Evolutionary conservation across 2,329 filamentous ascomycete species (phyloP), one percentile per base, ranked within the genome.

Genomic region (Xylariaceae sp.): DNA sequence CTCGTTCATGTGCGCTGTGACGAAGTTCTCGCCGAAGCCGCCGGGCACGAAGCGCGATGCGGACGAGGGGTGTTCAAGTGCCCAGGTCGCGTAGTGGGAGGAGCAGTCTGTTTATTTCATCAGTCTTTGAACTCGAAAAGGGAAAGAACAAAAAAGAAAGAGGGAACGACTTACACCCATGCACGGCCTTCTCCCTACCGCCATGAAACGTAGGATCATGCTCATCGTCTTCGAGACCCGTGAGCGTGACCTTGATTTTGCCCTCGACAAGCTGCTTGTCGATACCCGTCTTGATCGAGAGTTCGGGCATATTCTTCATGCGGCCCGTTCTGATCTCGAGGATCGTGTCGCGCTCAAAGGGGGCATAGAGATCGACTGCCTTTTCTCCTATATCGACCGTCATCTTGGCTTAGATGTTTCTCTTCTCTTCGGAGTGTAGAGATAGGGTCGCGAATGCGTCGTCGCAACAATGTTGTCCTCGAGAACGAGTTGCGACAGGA

Each of bases 1-100:
- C 73, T 88, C 86, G 65, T 85, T 87, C 75, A 87, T 80, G 47
- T 74, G 73, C 1, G 73, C 72, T 1, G 77, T 81, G 45, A 86
- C 83, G 2, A 88, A 74, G 65, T 88, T 88, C 73, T 88, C 85
- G 5, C 85, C 85, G 63, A 88, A 88, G 0, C 78, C 83, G 1
- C 85, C 85, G 0, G 80, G 78, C 4, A 75, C 72, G 64, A 88
- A 87, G 2, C 75, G 73, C 1, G 77, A 73, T 1, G 78, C 76
- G 0, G 78, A 78, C 0, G 75, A 69, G 0, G 84, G 84, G 54
- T 81, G 78, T 45, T 84, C 81, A 1, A 70, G 61, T 13, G 71
- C 74, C 85, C 85, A 88, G 15, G 71, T 65, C 0, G 74, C 64
- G 66, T 88, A 88, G 68, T 88, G 85, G 0, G 77, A 73, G 4